phyloP scores from a whole-genome alignment of 257 asterid species.

The Henckelia pumila region DNA sequence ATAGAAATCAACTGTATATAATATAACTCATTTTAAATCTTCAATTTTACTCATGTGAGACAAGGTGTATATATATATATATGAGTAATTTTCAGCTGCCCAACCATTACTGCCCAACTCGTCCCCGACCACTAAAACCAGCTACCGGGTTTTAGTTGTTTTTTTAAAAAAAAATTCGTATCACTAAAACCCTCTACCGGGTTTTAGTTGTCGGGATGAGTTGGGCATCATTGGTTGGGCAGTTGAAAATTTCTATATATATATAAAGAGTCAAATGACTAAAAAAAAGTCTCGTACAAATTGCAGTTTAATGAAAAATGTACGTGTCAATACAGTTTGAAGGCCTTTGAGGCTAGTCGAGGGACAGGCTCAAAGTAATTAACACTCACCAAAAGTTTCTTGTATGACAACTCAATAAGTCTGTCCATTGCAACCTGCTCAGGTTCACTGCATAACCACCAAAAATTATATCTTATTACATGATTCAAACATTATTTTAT shows the following conservation, averaged over 20 bases:
- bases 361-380: conserved; percentile 19
- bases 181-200: too few species aligned
- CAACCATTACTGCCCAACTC: too few species aligned
- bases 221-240: too few species aligned
- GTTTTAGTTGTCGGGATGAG: too few species aligned
- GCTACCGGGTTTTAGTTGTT: too few species aligned
- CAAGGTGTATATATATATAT: too few species aligned
- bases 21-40: too few species aligned
- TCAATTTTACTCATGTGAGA: too few species aligned
- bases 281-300: not conserved
- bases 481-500: conserved; percentile 9
- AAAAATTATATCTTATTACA: conserved; percentile 21
- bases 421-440: conserved; percentile 81
- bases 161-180: too few species aligned
- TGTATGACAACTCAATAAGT: conserved; percentile 76
- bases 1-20: too few species aligned
- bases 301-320: not conserved
- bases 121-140: too few species aligned
- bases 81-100: too few species aligned
- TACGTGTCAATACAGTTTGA: not conserved
- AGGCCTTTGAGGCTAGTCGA: not conserved
- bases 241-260: not conserved
- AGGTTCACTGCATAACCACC: conserved; percentile 61
- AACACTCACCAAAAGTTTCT: conserved; percentile 71
- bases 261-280: not conserved